Evolutionary conservation across 495 filamentous ascomycete species (phyloP), one percentile per base, ranked within the genome.

Genomic region (Articulospora tetracladia): DNA sequence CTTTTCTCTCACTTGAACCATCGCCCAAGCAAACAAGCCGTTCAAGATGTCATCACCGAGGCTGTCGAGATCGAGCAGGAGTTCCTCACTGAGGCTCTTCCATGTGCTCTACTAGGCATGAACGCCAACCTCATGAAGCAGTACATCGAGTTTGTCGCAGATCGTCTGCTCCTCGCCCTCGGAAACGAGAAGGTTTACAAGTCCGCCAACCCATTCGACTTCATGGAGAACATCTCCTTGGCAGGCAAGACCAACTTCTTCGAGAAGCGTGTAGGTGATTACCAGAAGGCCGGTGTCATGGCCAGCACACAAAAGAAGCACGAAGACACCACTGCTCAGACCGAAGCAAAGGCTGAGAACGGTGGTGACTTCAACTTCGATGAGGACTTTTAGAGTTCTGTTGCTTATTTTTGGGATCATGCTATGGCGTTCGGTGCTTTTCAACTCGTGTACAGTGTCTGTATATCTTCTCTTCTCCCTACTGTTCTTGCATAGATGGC

Each of bases 161-260:
- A 98, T 74, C 90, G 94, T 57, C 87, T 98, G 20, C 85, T 98
- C 22, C 75, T 97, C 30, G 84, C 94, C 41, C 88, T 98, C 41
- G 94, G 94, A 65, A 96, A 96, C 74, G 81, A 87, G 64, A 98
- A 97, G 82, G 82, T 89, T 72, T 98, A 95, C 85, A 86, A 93
- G 68, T 79, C 86, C 26, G 82, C 89, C 72, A 98, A 98, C 78
- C 94, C 94, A 66, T 98, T 98, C 76, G 94, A 98, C 83, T 98
- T 98, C 78, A 98, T 98, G 94, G 94, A 98, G 84, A 93, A 92
- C 69, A 98, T 98, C 78, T 98, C 94, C 11, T 82, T 98, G 28
- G 90, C 92, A 26, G 94, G 94, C 76, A 98, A 98, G 88, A 98
- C 94, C 74, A 98, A 98, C 83, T 98, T 98, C 89, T 98, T 98